Evolutionary conservation across 495 filamentous ascomycete genomes (phyloP).

Genomic region (Penicillium argentinense): DNA sequence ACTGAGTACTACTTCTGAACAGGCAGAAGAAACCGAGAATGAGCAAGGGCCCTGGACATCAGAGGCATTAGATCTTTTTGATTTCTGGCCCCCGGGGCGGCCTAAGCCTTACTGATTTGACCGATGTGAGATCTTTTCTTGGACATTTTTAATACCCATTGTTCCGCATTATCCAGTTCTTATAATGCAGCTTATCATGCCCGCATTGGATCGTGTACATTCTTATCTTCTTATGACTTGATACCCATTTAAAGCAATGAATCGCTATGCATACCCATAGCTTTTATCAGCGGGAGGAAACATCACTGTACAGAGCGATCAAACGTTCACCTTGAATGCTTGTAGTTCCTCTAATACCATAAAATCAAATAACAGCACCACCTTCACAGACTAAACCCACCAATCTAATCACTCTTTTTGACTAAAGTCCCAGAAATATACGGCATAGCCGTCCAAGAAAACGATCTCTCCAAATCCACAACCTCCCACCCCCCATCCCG

Average conservation of each 20-base stretch:
- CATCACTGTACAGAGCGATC: too few species aligned
- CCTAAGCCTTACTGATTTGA: constrained; percentile 29
- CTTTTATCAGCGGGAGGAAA: too few species aligned
- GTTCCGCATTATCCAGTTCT: too few species aligned
- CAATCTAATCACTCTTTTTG: constrained; percentile 32
- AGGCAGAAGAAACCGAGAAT: constrained; percentile 18
- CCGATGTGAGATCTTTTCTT: not conserved
- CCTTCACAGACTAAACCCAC: not conserved
- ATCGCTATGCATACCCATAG: not conserved
- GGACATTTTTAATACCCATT: too few species aligned
- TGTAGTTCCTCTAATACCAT: not conserved
- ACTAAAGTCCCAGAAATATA: constrained; percentile 56
- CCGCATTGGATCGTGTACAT: too few species aligned
- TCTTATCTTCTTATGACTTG: constrained; percentile 5
- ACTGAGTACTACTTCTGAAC: constrained; percentile 12
- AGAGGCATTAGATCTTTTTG: constrained; percentile 61
- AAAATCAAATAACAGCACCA: not conserved
- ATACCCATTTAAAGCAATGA: constrained; percentile 16
- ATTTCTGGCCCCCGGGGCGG: constrained; percentile 49
- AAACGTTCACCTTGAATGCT: too few species aligned
- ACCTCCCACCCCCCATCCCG: constrained; percentile 54
- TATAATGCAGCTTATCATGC: too few species aligned
- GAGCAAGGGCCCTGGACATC: constrained; percentile 55
- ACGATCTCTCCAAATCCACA: constrained; percentile 51
- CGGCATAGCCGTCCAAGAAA: constrained; percentile 50